Evolutionary conservation across 1,284 basidiomycete species (phyloP), one percentile per base, ranked within the genome.

Genomic region (Flammula alnicola): DNA sequence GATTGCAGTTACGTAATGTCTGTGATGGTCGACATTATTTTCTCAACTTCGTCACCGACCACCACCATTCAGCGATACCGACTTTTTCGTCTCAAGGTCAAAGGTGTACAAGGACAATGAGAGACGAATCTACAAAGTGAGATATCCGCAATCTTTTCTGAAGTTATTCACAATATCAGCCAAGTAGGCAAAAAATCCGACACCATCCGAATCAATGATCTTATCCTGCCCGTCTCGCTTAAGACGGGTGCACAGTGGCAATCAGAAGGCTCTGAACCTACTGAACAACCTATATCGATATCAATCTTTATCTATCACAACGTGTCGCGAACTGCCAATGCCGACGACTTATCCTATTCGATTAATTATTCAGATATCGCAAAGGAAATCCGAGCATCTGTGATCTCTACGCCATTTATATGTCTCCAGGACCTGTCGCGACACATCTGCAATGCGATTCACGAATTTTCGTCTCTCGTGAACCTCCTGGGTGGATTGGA

Each of bases 311-410:
- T 91, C 37, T 67, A 73, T 11, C 77, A 84, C 56, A 77, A 86
- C 57, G 69, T 88, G 12, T 69, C 73, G 9, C 58, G 62, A 8
- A 71, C 86, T 3, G 84, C 83, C 16, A 59, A 59, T 2, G 69
- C 72, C 4, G 88, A 91, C 62, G 76, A 86, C 54, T 66, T 90
- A 3, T 59, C 69, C 0, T 64, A 78, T 53, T 84, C 84, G 1
- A 75, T 88, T 52, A 76, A 86, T 64, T 88, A 88, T 57, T 78
- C 78, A 1, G 65, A 70, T 1, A 63, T 84, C 5, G 75, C 66
- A 4, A 59, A 66, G 4, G 41, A 49, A 19, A 41, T 72, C 9
- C 56, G 63, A 25, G 30, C 44, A 39, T 41, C 58, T 26, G 49
- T 67, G 16, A 33, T 48, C 33, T n/a, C 51, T 46, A 43, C 48